These are phyloP conservation scores for Arxiozyma slooffiae DNA, from an alignment of 1,139 yeast species.

Conservation along the genomic window DNA sequence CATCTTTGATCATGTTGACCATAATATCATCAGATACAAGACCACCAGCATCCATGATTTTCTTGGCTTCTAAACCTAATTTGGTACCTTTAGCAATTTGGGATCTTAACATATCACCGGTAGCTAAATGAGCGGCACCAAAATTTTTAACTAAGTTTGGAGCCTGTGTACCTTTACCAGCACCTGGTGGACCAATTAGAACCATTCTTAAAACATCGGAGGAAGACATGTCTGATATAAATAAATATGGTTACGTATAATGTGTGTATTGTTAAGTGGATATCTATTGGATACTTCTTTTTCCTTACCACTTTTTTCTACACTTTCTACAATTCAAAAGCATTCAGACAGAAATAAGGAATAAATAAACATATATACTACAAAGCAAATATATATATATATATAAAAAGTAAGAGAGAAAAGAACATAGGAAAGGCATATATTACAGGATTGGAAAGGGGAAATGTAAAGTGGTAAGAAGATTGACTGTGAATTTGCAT, in stretches of 20 bases:
- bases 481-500: no score
- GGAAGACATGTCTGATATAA: conserved; percentile 24
- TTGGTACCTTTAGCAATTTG: conserved; percentile 89
- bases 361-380: no score
- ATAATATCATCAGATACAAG: conserved; percentile 94
- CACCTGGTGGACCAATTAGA: conserved; percentile 98
- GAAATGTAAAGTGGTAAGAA: no score
- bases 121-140: conserved; percentile 96
- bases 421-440: no score
- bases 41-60: conserved; percentile 98
- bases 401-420: no score
- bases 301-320: no score
- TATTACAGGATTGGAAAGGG: no score
- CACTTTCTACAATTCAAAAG: no score
- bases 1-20: conserved; percentile 93
- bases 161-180: conserved; percentile 99
- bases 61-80: conserved; percentile 90
- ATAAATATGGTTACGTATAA: conserved; percentile 9
- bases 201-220: conserved; percentile 82
- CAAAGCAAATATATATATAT: no score
- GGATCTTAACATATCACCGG: conserved; percentile 98
- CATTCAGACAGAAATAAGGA: no score
- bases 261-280: conserved; percentile 3
- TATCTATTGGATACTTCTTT: not conserved
- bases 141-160: conserved; percentile 90